phyloP scores from a whole-genome alignment of 2,329 filamentous ascomycete genomes.

The Penicillium sp. region DNA sequence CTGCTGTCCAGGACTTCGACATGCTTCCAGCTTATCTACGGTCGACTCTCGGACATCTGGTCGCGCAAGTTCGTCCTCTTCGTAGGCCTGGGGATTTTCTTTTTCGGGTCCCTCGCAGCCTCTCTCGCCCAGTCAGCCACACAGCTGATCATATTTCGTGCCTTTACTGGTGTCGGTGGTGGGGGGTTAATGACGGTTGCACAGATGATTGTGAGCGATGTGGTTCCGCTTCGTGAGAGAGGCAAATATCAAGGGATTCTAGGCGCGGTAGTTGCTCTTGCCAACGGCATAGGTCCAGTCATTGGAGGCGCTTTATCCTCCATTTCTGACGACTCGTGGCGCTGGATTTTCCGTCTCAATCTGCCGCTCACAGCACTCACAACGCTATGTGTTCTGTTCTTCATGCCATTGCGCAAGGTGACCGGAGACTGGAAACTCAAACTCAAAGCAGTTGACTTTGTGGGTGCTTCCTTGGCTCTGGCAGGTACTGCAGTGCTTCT shows the following conservation, averaged over 20 bases:
- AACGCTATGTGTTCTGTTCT: slow-evolving; percentile 55
- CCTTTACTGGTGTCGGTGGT: slow-evolving; percentile 63
- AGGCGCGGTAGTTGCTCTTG: slow-evolving; percentile 58
- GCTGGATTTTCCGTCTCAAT: slow-evolving; percentile 62
- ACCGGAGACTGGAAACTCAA: slow-evolving; percentile 58
- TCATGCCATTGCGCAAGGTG: slow-evolving; percentile 63
- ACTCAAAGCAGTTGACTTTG: slow-evolving; percentile 57
- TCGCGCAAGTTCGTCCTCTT: slow-evolving; percentile 64
- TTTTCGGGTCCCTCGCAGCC: slow-evolving; percentile 62
- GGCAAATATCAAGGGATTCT: slow-evolving; percentile 64
- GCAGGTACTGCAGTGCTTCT: slow-evolving; percentile 53
- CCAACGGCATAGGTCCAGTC: slow-evolving; percentile 61
- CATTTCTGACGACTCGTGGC: slow-evolving; percentile 52
- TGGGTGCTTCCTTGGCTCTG: slow-evolving; percentile 54
- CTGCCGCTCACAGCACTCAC: slow-evolving; percentile 57
- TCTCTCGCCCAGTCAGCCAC: slow-evolving; percentile 61
- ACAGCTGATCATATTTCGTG: slow-evolving; percentile 66
- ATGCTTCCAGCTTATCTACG: slow-evolving; percentile 68
- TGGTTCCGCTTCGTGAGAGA: slow-evolving; percentile 62
- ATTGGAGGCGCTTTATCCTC: slow-evolving; percentile 59
- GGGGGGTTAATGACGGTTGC: slow-evolving; percentile 64
- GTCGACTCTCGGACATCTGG: slow-evolving; percentile 64
- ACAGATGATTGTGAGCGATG: slow-evolving; percentile 67
- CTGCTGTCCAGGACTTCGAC: slow-evolving; percentile 72
- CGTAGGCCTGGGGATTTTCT: slow-evolving; percentile 57